Base-by-base conservation (phyloP, 495 filamentous ascomycete genomes). In the Cryomyces antarcticus region DNA sequence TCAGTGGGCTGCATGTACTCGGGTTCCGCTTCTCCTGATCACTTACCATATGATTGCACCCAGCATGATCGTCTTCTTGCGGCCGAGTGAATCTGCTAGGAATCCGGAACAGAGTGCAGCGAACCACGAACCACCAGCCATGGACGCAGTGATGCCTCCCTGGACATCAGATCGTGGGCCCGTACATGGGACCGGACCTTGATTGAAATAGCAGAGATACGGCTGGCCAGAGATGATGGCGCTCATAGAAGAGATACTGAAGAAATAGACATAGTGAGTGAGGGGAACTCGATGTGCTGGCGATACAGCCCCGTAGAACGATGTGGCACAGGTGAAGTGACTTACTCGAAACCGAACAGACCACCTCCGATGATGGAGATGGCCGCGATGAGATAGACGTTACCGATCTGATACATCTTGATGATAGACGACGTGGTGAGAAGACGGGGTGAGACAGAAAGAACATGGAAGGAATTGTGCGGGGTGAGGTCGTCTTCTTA, bases 61-160 rank as follows among this genome's bases (percentile, higher is more conserved):
- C 33, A 74, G 56, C 55, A 75, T 72, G 56, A 84, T 80, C 1
- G 77, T 59, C 13, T 52, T 65, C 58, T 80, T 82, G 45, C 80
- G 72, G 30, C 81, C 80, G 30, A 78, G 55, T 0, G 47, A 60
- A 61, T 86, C 82, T 7, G 78, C 77, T 1, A 82, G 45, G 46
- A 69, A 70, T 40, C 78, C 79, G 40, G 75, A 84, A 37, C 68
- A 43, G 41, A 83, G 55, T 37, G 82, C 76, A 46, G 74, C 80
- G n/a, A 83, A 47, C 67, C 73, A 84, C 1, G 80, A 84, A 35
- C 80, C 80, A 28, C 66, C 78, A 37, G 80, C 70, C 80, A 86
- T 86, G 42, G 78, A 60, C 30, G 60, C 60, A 29, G 60, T 63
- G 48, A 63, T 63, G 28, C 60, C 60, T 30, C 60, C 60, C 44